Conservation (phyloP, 163 green algal genomes). For the Scenedesmus sp. region DNA sequence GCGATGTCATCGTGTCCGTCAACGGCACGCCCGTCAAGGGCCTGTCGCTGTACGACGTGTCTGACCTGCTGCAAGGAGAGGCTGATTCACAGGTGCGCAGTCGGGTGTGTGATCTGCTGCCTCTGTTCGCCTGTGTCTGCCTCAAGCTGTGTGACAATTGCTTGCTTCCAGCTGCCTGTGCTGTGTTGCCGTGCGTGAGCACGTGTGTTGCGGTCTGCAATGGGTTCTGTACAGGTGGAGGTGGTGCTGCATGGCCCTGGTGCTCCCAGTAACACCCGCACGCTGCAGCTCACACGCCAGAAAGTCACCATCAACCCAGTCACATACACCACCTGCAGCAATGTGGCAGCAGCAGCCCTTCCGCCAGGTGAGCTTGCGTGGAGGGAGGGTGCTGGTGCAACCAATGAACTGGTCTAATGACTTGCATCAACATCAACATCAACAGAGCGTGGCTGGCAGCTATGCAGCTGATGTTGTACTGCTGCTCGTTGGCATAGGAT, state of each 20-base stretch:
- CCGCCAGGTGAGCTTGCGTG: conserved; percentile 1
- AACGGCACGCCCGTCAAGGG: conserved; percentile 77
- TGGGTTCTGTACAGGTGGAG: conserved; percentile 13
- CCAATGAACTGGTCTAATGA: not conserved
- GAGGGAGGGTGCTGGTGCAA: not conserved
- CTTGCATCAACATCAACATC: too few species aligned
- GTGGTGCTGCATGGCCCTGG: conserved; percentile 31
- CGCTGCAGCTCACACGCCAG: conserved; percentile 73
- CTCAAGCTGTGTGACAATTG: not conserved
- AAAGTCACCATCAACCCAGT: conserved; percentile 86
- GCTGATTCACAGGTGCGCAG: conserved; percentile 36
- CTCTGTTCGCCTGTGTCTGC: not conserved
- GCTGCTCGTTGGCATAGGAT: too few species aligned
- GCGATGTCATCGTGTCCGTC: conserved; percentile 88
- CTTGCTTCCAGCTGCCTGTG: conserved; percentile 7
- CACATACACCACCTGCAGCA: conserved; percentile 72
- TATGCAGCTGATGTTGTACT: not conserved
- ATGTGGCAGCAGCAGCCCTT: conserved; percentile 40
- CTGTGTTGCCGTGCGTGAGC: not conserved
- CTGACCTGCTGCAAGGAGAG: conserved; percentile 83
- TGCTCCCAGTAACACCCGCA: not conserved
- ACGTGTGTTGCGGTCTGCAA: not conserved
- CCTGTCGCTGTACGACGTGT: conserved; percentile 94
- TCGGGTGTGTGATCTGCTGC: not conserved
- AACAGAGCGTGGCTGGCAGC: not conserved